These are phyloP conservation scores for Candida montana DNA, from an alignment of 805 yeast genomes.

Conservation along the genomic window DNA sequence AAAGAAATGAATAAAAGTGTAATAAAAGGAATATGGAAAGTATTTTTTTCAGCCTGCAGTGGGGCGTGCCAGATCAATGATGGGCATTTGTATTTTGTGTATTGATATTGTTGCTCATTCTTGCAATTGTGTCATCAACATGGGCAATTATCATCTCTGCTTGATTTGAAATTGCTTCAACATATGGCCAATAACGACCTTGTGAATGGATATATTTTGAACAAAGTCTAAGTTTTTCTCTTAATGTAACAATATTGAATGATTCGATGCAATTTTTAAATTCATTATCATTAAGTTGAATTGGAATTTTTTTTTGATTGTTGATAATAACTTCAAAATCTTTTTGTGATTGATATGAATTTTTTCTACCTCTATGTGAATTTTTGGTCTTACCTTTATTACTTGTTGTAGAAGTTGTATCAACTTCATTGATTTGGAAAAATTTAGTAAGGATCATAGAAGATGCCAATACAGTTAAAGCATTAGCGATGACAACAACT, in stretches of 20 bases:
- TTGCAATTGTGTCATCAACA: constrained; percentile 13
- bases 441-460: constrained; percentile 22
- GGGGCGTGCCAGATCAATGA: too few relatives aligned
- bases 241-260: constrained; percentile 14
- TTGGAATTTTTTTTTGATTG: constrained; percentile 10
- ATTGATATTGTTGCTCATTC: not conserved
- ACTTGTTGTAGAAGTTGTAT: not conserved
- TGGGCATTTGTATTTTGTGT: too few relatives aligned
- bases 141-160: constrained; percentile 22
- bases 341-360: not conserved
- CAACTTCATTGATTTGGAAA: constrained; percentile 13
- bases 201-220: constrained; percentile 21
- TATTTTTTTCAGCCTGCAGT: too few relatives aligned
- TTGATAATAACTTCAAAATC: constrained; percentile 10
- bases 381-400: too few relatives aligned
- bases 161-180: constrained; percentile 20
- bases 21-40: too few relatives aligned
- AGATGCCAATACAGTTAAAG: constrained; percentile 30
- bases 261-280: constrained; percentile 7
- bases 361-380: too few relatives aligned
- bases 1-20: too few relatives aligned
- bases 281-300: constrained; percentile 8
- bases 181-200: constrained; percentile 26
- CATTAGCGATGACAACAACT: constrained; percentile 25
- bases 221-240: constrained; percentile 18